Evolutionary conservation across 2,329 filamentous ascomycete species (phyloP).

Genomic region (Aspergillus alliaceus): DNA sequence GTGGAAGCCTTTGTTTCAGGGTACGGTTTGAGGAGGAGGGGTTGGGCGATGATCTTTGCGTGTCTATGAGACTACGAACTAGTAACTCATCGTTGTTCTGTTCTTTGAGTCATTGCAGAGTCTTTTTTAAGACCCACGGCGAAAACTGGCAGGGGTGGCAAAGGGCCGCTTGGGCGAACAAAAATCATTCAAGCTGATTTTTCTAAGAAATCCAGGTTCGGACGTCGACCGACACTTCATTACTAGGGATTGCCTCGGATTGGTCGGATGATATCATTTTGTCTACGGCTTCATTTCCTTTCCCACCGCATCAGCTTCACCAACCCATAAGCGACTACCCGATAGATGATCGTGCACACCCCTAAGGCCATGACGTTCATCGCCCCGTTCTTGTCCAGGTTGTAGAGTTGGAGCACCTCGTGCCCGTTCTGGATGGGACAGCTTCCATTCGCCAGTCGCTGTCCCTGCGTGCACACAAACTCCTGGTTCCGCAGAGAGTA

Average conservation of each 20-base stretch:
- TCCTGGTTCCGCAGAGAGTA: slow-evolving; percentile 61
- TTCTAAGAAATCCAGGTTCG: not conserved
- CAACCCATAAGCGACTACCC: slow-evolving; percentile 51
- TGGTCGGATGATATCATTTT: not conserved
- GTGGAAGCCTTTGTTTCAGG: not conserved
- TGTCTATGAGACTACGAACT: too few relatives aligned
- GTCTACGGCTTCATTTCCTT: slow-evolving; percentile 11
- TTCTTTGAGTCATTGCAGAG: too few relatives aligned
- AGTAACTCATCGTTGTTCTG: too few relatives aligned
- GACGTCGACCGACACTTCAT: not conserved
- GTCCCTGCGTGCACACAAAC: slow-evolving; percentile 64
- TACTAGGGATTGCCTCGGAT: not conserved
- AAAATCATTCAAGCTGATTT: too few relatives aligned
- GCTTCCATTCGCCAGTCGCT: slow-evolving; percentile 59
- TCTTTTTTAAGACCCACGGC: too few relatives aligned
- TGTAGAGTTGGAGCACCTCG: slow-evolving; percentile 67
- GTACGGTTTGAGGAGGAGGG: not conserved
- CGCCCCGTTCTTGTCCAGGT: slow-evolving; percentile 61
- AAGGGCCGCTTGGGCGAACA: too few relatives aligned
- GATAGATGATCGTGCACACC: slow-evolving; percentile 64
- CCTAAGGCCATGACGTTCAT: slow-evolving; percentile 65
- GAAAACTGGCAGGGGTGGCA: too few relatives aligned
- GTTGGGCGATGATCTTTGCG: too few relatives aligned
- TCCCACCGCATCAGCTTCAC: slow-evolving; percentile 30
- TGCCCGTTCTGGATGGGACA: slow-evolving; percentile 68